Evolutionary conservation across 257 asterid genomes (phyloP).

Genomic region (Phtheirospermum japonicum): DNA sequence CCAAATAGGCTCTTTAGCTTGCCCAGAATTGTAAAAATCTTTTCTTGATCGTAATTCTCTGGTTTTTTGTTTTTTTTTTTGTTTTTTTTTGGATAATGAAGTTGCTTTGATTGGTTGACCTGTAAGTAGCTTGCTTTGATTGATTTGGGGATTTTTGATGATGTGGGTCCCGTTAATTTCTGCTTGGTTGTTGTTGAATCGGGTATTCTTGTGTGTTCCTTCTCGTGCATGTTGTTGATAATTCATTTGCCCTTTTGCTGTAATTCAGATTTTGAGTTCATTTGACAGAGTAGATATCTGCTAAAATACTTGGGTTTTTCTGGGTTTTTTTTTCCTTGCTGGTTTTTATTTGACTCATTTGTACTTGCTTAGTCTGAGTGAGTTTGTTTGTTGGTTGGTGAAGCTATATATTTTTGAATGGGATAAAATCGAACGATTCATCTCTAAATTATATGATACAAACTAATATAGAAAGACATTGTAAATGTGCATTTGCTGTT

Average conservation of each 20-base stretch:
- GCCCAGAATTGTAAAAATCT: constrained; percentile 6
- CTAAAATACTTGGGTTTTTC: not conserved
- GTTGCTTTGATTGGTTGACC: constrained; percentile 11
- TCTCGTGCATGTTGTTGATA: constrained; percentile 1
- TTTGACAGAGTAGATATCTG: constrained; percentile 14
- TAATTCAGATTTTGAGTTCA: constrained; percentile 9
- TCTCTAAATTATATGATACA: not conserved
- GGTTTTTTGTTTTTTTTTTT: not conserved
- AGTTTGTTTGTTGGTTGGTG: not conserved
- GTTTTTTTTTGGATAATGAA: constrained; percentile 2
- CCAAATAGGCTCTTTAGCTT: constrained; percentile 19
- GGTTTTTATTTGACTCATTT: not conserved
- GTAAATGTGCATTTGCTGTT: not conserved
- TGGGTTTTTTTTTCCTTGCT: not conserved
- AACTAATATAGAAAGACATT: too few relatives aligned
- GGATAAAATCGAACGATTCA: not conserved
- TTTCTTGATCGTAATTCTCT: constrained; percentile 16
- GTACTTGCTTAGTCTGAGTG: constrained; percentile 4
- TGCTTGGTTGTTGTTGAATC: constrained; percentile 16
- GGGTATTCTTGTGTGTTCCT: constrained; percentile 16
- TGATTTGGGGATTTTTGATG: constrained; percentile 25
- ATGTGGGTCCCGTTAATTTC: constrained; percentile 23
- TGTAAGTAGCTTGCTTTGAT: constrained; percentile 20
- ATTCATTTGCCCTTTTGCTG: constrained; percentile 14
- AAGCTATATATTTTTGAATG: not conserved